A percentile compares a stretch with the other conserved stretches of the same genome.
phyloP scores from a whole-genome alignment of 768 basidiomycete genomes.

The Leccinellum rugosiceps region DNA sequence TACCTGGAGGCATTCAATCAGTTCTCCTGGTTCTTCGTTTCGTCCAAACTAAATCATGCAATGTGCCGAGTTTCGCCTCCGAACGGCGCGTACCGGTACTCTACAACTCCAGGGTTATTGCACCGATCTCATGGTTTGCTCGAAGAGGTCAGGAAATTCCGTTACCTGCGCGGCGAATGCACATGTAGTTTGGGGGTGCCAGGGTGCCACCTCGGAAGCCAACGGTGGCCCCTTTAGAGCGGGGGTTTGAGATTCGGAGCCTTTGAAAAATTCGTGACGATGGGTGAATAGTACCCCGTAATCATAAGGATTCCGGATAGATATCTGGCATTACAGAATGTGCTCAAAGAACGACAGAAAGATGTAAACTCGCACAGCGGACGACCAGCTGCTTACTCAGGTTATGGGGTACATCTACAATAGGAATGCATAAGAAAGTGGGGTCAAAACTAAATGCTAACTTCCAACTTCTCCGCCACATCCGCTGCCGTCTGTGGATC shows the following conservation, averaged over 20 bases:
- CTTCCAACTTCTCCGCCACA: constrained; percentile 19
- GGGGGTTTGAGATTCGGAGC: not conserved
- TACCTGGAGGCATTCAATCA: not conserved
- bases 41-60: not conserved
- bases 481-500: constrained; percentile 17
- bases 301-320: not conserved
- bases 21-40: not conserved
- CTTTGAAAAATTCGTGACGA: not conserved
- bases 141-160: too few relatives aligned
- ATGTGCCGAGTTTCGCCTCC: not conserved
- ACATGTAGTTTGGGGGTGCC: too few relatives aligned
- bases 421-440: not conserved
- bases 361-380: constrained; percentile 5
- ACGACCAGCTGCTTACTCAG: not conserved
- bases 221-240: too few relatives aligned
- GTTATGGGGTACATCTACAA: not conserved
- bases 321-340: not conserved
- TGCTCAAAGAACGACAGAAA: not conserved
- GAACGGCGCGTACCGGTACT: too few relatives aligned
- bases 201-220: too few relatives aligned
- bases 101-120: not conserved
- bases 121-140: not conserved
- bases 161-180: too few relatives aligned
- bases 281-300: not conserved
- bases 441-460: not conserved